phyloP scores from a whole-genome alignment of 2,329 filamentous ascomycete species.

The Trichoderma citrinoviride region DNA sequence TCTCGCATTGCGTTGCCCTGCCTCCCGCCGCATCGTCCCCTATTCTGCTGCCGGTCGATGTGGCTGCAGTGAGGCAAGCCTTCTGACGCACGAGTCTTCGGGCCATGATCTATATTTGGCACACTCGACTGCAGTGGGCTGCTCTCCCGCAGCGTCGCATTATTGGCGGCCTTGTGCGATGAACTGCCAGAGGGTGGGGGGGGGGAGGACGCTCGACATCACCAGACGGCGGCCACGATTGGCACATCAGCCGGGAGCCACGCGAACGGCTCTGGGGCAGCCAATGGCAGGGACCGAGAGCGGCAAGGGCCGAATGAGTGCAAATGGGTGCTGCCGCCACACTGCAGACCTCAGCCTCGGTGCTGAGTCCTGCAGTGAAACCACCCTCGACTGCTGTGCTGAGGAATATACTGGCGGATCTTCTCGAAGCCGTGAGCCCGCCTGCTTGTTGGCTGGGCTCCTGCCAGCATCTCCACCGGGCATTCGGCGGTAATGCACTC shows the following conservation, averaged over 20 bases:
- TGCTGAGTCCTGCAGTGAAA: slow-evolving; percentile 18
- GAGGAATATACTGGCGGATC: not conserved
- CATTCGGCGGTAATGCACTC: not conserved
- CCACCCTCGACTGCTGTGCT: not conserved
- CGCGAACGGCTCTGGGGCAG: not conserved
- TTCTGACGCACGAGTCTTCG: not conserved
- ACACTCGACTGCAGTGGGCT: not conserved
- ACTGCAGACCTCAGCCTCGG: slow-evolving; percentile 17
- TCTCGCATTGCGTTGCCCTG: not conserved
- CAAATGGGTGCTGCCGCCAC: not conserved
- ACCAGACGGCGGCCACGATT: not conserved
- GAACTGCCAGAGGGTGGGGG: slow-evolving; percentile 1
- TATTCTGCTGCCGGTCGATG: not conserved
- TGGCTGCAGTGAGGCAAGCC: not conserved
- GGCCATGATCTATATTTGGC: slow-evolving; percentile 17
- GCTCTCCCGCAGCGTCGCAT: not conserved
- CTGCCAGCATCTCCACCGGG: not conserved
- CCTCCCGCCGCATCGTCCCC: not conserved
- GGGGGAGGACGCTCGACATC: not conserved
- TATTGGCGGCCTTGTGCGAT: slow-evolving; percentile 12
- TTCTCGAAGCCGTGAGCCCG: not conserved
- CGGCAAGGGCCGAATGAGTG: not conserved
- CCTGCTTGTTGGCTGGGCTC: not conserved
- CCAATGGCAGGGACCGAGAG: not conserved
- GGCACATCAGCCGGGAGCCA: slow-evolving; percentile 8